Base-by-base conservation (phyloP, 2,329 filamentous ascomycete genomes). In the Phaeosphaeriaceae sp. region DNA sequence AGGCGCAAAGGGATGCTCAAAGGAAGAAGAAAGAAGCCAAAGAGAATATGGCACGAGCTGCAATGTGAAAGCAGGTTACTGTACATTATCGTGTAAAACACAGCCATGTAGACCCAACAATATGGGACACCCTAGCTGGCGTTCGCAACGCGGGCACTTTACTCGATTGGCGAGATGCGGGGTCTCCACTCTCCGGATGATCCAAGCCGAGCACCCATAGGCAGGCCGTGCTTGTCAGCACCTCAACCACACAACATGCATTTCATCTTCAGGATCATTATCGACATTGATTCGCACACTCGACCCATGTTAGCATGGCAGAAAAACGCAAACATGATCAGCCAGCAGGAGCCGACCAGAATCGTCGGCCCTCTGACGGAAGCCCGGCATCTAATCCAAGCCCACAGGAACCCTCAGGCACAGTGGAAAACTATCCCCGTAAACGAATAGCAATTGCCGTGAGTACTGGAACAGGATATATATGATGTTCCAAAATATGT, bases 1-100 rank as follows among this genome's bases (percentile, higher is more conserved):
- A 86, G 79, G 83, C 83, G 74, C 87, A 92, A 65, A 85, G 87
- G 66, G 88, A 89, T 69, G 87, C 90, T 81, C 89, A 83, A 79
- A 92, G 85, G 80, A 84, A 82, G 69, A 84, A 88, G 65, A 89
- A 87, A 78, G 85, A 85, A 68, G 81, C 76, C 4, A 75, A 64
- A 52, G 75, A 74, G 55, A 61, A 59, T 10, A 68, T 69, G 59
- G 52, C 59, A 26, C 59, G 64, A 19, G 61, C 64, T 49, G 59
- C 64, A 48, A 56, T 66, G 24, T 72, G 56, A 55, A 19, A 47
- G 30, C 46, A 35, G 8, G 49, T 51, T 9, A 40, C 35, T 40
- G 35, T 40, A 40, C 35, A 40, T 40, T 40, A 40, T 40, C 35
- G 35, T 40, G 35, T 40, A 40, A 40, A 17, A 40, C 13, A 40